Evolutionary conservation across 192 early-diverging fungal genomes (phyloP), one percentile per base, ranked within the genome.

Genomic region (Coemansia sp.): DNA sequence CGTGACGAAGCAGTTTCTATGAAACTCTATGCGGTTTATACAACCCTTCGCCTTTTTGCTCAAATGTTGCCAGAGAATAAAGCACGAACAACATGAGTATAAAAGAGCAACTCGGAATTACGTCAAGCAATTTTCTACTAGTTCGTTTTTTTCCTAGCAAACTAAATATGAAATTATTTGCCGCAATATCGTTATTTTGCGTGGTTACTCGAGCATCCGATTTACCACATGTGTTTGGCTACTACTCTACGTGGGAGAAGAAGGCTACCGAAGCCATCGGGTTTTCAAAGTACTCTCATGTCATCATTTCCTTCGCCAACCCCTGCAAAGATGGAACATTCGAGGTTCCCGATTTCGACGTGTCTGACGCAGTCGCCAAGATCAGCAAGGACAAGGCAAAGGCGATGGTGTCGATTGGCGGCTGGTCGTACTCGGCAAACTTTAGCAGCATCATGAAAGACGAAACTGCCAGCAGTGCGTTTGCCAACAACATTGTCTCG

Each of bases 341-440:
- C 16, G 30, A 12, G n/a, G 66, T 66, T 47, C 60, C 60, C 0
- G 21, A 10, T 40, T 31, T 51, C 40, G 1, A 50, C 14, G n/a
- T 80, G 7, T 64, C 71, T 2, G 41, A 66, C 1, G 66, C 86
- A 10, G 77, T 84, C n/a, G 48, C 39, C 0, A 58, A 56, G 15
- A 81, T 83, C n/a, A 82, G 84, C 48, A 48, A 52, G 10, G 74
- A 79, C 3, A 68, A 67, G 9, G 58, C 81, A 47, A 89, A 87
- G 60, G 84, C 81, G 0, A 48, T 83, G 2, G 66, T 86, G 17
- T 87, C 86, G 3, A 58, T 89, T 36, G 88, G 88, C 47, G 88
- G 88, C 0, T 87, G 85, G 86, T 85, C 81, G 16, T 85, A 87
- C 20, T 87, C 86, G 0, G 76, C 84, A 43, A 71, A 49, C 34